Percentiles rank a stretch among this genome's conserved stretches.
These are phyloP conservation scores for Mucor mucedo DNA, from an alignment of 371 early-diverging fungal species.

Conservation along the genomic window DNA sequence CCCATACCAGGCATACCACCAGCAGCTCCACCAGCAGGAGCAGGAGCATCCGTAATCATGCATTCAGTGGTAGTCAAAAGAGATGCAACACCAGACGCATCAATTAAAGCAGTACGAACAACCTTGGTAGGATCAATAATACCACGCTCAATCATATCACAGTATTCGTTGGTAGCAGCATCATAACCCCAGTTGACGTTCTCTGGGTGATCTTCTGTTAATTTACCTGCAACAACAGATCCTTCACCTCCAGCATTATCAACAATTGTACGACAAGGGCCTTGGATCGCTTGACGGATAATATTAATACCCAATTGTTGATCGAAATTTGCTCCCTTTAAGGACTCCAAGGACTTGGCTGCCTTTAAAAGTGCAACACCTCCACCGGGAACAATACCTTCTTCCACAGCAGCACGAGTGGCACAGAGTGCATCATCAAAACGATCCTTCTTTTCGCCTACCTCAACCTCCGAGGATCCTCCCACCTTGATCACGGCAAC, in stretches of 20 bases:
- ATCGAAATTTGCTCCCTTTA: constrained; percentile 96
- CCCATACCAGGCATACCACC: constrained; percentile 44
- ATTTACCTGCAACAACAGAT: constrained; percentile 92
- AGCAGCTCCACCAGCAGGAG: constrained; percentile 37
- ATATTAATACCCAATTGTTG: constrained; percentile 96
- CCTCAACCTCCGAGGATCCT: constrained; percentile 96
- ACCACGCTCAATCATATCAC: constrained; percentile 94
- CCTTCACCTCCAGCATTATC: constrained; percentile 98
- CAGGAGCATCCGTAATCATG: constrained; percentile 91
- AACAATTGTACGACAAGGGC: constrained; percentile 92
- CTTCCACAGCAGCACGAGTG: constrained; percentile 98
- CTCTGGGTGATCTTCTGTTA: constrained; percentile 74
- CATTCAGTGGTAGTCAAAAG: constrained; percentile 96
- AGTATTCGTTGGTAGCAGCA: constrained; percentile 90
- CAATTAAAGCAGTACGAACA: constrained; percentile 94
- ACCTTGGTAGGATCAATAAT: constrained; percentile 98
- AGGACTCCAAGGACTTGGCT: constrained; percentile 70
- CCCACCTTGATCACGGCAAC: constrained; percentile 99
- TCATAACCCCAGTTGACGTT: constrained; percentile 94
- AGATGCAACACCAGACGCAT: constrained; percentile 95
- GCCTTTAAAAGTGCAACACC: constrained; percentile 96
- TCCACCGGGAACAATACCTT: constrained; percentile 98
- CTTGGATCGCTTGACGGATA: constrained; percentile 89
- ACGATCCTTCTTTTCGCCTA: constrained; percentile 97
- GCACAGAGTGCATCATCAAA: constrained; percentile 98